phyloP scores from a whole-genome alignment of 73 alveolate genomes.

The Loxodes magnus region DNA sequence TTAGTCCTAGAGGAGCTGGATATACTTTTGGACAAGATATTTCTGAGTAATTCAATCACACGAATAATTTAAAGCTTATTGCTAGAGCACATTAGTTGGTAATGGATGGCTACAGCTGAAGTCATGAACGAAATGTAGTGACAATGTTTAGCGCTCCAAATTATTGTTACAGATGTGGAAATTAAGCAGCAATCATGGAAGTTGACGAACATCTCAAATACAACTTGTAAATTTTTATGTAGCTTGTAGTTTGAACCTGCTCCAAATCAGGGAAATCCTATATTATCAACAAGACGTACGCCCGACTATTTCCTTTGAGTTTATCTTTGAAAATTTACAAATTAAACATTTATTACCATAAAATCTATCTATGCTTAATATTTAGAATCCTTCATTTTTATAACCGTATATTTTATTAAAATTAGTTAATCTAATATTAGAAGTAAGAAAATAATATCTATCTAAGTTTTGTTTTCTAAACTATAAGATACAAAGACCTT shows the following conservation, averaged over 20 bases:
- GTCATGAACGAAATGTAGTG: conserved; percentile 56
- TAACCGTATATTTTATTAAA: too few relatives aligned
- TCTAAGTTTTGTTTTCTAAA: too few relatives aligned
- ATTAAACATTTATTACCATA: too few relatives aligned
- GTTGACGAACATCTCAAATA: conserved; percentile 36
- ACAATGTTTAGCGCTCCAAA: conserved; percentile 90
- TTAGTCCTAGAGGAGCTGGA: conserved; percentile 75
- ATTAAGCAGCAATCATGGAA: conserved; percentile 58
- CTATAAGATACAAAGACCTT: too few relatives aligned
- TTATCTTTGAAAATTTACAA: too few relatives aligned
- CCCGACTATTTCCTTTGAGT: conserved; percentile 26
- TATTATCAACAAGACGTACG: conserved; percentile 13
- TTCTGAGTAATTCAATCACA: conserved; percentile 72
- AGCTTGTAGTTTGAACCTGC: conserved; percentile 46
- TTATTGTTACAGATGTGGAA: conserved; percentile 93
- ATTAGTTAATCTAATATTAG: too few relatives aligned
- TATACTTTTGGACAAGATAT: conserved; percentile 86
- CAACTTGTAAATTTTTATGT: too few relatives aligned
- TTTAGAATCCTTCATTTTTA: too few relatives aligned
- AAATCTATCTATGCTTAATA: too few relatives aligned
- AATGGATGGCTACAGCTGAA: conserved; percentile 69
- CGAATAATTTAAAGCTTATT: conserved; percentile 35
- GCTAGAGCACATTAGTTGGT: conserved; percentile 75
- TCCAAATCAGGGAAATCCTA: conserved; percentile 24
- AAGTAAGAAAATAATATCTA: too few relatives aligned